A percentile compares a stretch with the other conserved stretches of the same genome.
phyloP scores from a whole-genome alignment of 371 early-diverging fungal genomes.

The Lichtheimia corymbifera region DNA sequence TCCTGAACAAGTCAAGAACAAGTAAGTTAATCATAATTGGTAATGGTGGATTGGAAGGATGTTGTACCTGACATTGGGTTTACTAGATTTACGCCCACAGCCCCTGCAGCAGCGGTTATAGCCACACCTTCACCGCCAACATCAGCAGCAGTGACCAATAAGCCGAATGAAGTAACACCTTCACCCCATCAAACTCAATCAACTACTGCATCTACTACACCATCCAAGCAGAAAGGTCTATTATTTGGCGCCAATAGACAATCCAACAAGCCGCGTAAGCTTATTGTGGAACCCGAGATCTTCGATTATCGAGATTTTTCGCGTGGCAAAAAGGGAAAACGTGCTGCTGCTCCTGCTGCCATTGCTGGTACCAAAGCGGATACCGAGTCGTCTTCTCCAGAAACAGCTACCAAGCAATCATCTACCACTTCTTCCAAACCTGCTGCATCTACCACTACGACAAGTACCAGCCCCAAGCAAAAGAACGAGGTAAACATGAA shows the following conservation, averaged over 20 bases:
- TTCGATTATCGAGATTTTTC: constrained; percentile 3
- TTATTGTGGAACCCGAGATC: constrained; percentile 4
- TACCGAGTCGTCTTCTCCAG: too few species aligned
- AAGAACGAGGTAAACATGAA: too few species aligned
- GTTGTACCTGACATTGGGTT: too few species aligned
- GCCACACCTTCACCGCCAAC: background rate
- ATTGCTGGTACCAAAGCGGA: too few species aligned
- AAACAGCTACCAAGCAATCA: too few species aligned
- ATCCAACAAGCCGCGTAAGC: background rate
- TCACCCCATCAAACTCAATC: background rate
- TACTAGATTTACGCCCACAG: background rate
- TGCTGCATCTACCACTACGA: too few species aligned
- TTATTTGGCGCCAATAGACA: constrained; percentile 1
- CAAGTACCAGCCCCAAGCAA: too few species aligned
- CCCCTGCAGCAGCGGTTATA: background rate
- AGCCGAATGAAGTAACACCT: constrained; percentile 4
- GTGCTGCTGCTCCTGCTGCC: too few species aligned
- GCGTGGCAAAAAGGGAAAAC: background rate
- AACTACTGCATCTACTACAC: background rate
- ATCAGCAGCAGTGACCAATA: constrained; percentile 6
- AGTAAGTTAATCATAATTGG: background rate
- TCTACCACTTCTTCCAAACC: too few species aligned
- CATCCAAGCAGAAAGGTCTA: background rate
- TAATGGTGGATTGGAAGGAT: too few species aligned
- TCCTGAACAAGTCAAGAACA: background rate